Conservation (phyloP, 2,329 filamentous ascomycete species). For the Colletotrichum spaethianum region DNA sequence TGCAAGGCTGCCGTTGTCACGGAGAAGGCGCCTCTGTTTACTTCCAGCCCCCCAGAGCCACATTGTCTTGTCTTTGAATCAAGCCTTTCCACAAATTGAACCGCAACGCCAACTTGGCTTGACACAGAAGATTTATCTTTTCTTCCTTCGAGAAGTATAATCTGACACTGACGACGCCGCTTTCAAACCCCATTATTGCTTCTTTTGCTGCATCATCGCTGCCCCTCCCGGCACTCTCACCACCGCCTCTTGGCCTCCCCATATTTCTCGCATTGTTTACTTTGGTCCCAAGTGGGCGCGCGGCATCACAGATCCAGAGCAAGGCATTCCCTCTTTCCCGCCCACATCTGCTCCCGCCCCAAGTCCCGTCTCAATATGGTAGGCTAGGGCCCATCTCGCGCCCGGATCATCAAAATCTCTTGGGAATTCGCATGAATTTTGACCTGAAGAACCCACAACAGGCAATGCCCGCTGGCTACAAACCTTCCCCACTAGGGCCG, state of each 20-base stretch:
- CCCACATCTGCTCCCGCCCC: slow-evolving; percentile 24
- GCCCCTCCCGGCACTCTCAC: not conserved
- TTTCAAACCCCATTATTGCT: slow-evolving; percentile 10
- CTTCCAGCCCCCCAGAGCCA: slow-evolving; percentile 21
- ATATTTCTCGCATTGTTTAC: slow-evolving; percentile 40
- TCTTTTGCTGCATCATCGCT: slow-evolving; percentile 15
- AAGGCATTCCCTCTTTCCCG: slow-evolving; percentile 37
- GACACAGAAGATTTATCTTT: not conserved
- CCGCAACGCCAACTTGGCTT: slow-evolving; percentile 7
- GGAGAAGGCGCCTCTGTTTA: slow-evolving; percentile 41
- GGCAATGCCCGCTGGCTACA: slow-evolving; percentile 73
- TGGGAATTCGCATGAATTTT: slow-evolving; percentile 38
- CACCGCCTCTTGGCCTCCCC: slow-evolving; percentile 20
- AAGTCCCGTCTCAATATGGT: slow-evolving; percentile 27
- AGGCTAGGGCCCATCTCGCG: slow-evolving; percentile 34
- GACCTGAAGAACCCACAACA: slow-evolving; percentile 49
- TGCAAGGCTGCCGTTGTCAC: slow-evolving; percentile 48
- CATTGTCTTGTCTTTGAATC: slow-evolving; percentile 25
- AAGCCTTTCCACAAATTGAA: slow-evolving; percentile 15
- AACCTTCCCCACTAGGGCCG: slow-evolving; percentile 76
- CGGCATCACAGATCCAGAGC: slow-evolving; percentile 35
- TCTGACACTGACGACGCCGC: not conserved
- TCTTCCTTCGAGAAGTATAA: not conserved
- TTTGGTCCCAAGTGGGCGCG: slow-evolving; percentile 34
- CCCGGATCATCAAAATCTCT: slow-evolving; percentile 25